A percentile compares a stretch with the other conserved stretches of the same genome.
Conservation (phyloP, 768 basidiomycete species). For the Cystofilobasidium ferigula region DNA sequence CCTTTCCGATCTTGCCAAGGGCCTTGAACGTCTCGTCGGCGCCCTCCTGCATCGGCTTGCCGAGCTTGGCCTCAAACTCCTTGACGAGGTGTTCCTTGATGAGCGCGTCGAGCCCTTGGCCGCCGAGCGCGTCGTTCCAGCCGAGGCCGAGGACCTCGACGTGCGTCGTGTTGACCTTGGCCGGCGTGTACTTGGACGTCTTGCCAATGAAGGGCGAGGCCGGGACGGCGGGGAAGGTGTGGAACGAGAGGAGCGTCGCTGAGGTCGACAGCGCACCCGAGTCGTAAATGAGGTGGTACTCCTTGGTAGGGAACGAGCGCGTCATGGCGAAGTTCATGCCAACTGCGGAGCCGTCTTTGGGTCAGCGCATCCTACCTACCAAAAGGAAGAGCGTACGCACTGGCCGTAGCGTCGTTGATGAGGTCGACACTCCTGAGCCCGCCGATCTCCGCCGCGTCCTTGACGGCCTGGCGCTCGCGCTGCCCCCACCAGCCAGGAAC, state of each 20-base stretch:
- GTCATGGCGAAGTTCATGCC: slow-evolving; percentile 98
- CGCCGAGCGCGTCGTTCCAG: slow-evolving; percentile 63
- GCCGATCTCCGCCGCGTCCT: slow-evolving; percentile 83
- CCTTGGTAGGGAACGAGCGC: slow-evolving; percentile 61
- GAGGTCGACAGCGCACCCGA: slow-evolving; percentile 59
- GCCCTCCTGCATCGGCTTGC: slow-evolving; percentile 45
- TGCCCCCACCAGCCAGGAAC: slow-evolving; percentile 85
- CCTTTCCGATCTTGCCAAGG: slow-evolving; percentile 89
- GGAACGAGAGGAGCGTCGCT: slow-evolving; percentile 37
- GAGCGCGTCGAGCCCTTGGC: slow-evolving; percentile 72
- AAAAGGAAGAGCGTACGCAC: slow-evolving; percentile 28
- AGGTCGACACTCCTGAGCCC: slow-evolving; percentile 72
- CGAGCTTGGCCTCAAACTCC: slow-evolving; percentile 56
- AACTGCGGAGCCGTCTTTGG: slow-evolving; percentile 40
- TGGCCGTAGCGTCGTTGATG: slow-evolving; percentile 80
- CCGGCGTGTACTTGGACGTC: slow-evolving; percentile 17
- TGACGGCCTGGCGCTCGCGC: slow-evolving; percentile 79
- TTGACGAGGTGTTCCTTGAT: slow-evolving; percentile 68
- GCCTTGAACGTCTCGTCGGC: slow-evolving; percentile 58
- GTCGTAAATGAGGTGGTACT: slow-evolving; percentile 76
- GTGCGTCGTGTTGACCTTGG: slow-evolving; percentile 47
- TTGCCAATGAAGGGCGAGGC: slow-evolving; percentile 29
- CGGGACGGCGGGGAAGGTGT: slow-evolving; percentile 33
- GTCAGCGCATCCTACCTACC: background rate
- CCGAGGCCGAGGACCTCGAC: slow-evolving; percentile 72